phyloP scores from a whole-genome alignment of 2,329 filamentous ascomycete genomes.

The Salinomyces thailandicus region DNA sequence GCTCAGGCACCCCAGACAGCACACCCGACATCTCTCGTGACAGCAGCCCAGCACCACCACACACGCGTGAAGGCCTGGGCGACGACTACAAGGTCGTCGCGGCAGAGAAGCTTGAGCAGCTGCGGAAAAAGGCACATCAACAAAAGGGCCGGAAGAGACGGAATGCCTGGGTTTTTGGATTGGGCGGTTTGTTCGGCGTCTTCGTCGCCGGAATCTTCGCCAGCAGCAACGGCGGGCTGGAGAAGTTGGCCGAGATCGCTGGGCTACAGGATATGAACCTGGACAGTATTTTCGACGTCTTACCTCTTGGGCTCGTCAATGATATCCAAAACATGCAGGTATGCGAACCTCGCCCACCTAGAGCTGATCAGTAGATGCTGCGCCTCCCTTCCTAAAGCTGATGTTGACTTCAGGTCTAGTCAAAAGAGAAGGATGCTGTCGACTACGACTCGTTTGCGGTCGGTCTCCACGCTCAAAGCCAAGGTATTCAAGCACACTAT shows the following conservation, averaged over 20 bases:
- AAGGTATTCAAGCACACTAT: slow-evolving; percentile 73
- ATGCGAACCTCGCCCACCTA: slow-evolving; percentile 24
- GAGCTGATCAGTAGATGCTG: neutral
- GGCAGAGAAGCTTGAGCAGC: slow-evolving; percentile 38
- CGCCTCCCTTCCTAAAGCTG: slow-evolving; percentile 11
- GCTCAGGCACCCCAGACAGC: slow-evolving; percentile 16
- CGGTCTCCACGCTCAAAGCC: slow-evolving; percentile 67
- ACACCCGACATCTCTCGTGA: slow-evolving; percentile 30
- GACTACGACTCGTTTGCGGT: slow-evolving; percentile 92
- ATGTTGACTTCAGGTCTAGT: slow-evolving; percentile 39
- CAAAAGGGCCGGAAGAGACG: slow-evolving; percentile 49
- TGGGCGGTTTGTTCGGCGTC: slow-evolving; percentile 85
- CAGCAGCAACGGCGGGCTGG: slow-evolving; percentile 58
- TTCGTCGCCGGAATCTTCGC: slow-evolving; percentile 85
- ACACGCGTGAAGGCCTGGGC: slow-evolving; percentile 17
- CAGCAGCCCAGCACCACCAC: slow-evolving; percentile 27
- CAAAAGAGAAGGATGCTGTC: slow-evolving; percentile 76
- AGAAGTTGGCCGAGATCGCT: slow-evolving; percentile 65
- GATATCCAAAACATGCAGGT: slow-evolving; percentile 81
- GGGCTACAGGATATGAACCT: slow-evolving; percentile 61
- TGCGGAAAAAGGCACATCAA: slow-evolving; percentile 22
- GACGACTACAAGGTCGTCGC: slow-evolving; percentile 42
- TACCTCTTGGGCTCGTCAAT: slow-evolving; percentile 74
- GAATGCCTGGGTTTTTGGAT: slow-evolving; percentile 70
- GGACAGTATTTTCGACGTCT: slow-evolving; percentile 74